Percentiles rank a stretch among this genome's conserved stretches.
These are phyloP conservation scores for Flaveria linearis DNA, from an alignment of 129 eudicot species.

Conservation along the genomic window DNA sequence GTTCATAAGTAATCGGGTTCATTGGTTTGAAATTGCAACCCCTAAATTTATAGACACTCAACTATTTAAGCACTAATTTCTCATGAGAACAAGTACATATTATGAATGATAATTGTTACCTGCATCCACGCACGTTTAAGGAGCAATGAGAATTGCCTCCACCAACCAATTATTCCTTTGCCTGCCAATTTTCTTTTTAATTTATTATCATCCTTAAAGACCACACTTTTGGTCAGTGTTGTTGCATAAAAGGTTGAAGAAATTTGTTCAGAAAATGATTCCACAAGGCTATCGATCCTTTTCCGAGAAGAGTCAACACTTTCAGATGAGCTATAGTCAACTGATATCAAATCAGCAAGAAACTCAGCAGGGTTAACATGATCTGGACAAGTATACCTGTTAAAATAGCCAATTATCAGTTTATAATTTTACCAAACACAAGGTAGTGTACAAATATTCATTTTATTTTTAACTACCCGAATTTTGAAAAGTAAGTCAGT, in stretches of 20 bases:
- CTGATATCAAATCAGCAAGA: slow-evolving; percentile 93
- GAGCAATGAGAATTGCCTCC: slow-evolving; percentile 85
- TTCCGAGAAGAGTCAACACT: slow-evolving; percentile 76
- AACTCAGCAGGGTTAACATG: slow-evolving; percentile 98
- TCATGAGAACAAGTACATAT: slow-evolving; percentile 17
- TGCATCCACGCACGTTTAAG: slow-evolving; percentile 99
- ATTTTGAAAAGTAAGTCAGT: slow-evolving; percentile 76
- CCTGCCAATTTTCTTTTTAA: slow-evolving; percentile 36
- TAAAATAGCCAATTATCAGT: slow-evolving; percentile 26
- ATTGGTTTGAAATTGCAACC: background rate
- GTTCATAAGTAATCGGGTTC: no score
- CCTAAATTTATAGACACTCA: slow-evolving; percentile 3
- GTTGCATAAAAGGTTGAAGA: slow-evolving; percentile 65
- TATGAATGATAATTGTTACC: slow-evolving; percentile 39
- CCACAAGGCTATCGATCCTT: slow-evolving; percentile 87
- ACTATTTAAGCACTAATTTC: background rate
- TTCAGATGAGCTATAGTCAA: slow-evolving; percentile 89
- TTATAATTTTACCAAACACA: slow-evolving; percentile 25
- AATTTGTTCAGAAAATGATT: slow-evolving; percentile 70
- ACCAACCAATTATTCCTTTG: slow-evolving; percentile 70
- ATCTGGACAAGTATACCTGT: slow-evolving; percentile 86
- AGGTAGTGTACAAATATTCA: slow-evolving; percentile 21
- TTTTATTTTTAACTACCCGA: slow-evolving; percentile 62
- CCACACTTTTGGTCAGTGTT: slow-evolving; percentile 42
- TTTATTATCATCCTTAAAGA: slow-evolving; percentile 33